Evolutionary conservation across 805 yeast species (phyloP).

Genomic region (Schwanniomyces sp.): DNA sequence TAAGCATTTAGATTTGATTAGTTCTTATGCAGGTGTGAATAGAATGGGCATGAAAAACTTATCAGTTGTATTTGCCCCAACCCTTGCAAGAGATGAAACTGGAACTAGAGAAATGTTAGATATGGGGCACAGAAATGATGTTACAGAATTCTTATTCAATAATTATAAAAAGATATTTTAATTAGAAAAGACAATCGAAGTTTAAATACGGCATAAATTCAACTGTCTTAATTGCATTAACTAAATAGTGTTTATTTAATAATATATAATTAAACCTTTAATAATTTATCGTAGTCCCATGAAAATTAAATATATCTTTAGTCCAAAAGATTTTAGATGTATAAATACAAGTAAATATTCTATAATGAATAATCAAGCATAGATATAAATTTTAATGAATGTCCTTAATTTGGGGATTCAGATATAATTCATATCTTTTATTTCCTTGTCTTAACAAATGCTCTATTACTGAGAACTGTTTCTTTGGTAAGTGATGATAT

Average conservation of each 20-base stretch:
- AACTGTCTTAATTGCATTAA: neutral
- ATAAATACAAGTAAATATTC: neutral
- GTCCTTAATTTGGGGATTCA: slow-evolving; percentile 69
- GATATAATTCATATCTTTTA: slow-evolving; percentile 68
- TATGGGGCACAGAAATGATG: slow-evolving; percentile 75
- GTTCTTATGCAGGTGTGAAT: slow-evolving; percentile 52
- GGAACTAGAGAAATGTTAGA: slow-evolving; percentile 84
- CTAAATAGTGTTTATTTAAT: neutral
- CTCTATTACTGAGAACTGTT: slow-evolving; percentile 84
- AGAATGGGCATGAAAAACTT: slow-evolving; percentile 83
- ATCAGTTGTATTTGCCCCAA: slow-evolving; percentile 94
- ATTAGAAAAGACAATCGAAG: neutral
- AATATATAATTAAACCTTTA: neutral
- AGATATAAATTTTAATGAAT: slow-evolving; percentile 31
- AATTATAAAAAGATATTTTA: slow-evolving; percentile 43
- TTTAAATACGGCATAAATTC: neutral
- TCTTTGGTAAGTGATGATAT: slow-evolving; percentile 58
- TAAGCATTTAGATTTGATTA: slow-evolving; percentile 64
- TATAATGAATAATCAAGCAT: neutral
- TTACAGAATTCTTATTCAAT: slow-evolving; percentile 68
- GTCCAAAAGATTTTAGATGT: neutral
- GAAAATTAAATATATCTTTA: neutral
- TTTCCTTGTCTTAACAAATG: slow-evolving; percentile 77
- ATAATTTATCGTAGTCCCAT: neutral
- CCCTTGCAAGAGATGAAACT: slow-evolving; percentile 73